Evolutionary conservation across 164 flowering plant species (phyloP).

Genomic region (Cinnamomum micranthum): DNA sequence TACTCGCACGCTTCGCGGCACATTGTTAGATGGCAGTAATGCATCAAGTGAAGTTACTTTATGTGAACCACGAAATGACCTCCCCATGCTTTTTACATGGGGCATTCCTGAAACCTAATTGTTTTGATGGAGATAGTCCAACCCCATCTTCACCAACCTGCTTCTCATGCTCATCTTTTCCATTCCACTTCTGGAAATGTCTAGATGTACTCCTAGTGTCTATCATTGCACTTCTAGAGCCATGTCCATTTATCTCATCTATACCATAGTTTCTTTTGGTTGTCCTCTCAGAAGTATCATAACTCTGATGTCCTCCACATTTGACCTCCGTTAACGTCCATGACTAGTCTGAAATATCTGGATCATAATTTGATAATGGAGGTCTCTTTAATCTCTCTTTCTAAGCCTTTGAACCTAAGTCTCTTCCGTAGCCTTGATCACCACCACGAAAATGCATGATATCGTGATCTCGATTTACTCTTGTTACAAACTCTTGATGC

Average conservation of each 20-base stretch:
- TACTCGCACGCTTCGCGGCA: background rate
- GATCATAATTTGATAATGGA: constrained; percentile 16
- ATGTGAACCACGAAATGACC: constrained; percentile 2
- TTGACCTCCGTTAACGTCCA: constrained; percentile 12
- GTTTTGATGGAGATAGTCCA: constrained; percentile 13
- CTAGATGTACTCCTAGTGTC: constrained; percentile 18
- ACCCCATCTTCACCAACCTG: constrained; percentile 15
- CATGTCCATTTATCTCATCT: constrained; percentile 20
- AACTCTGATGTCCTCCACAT: constrained; percentile 16
- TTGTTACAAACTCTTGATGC: constrained; percentile 17
- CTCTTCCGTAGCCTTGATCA: constrained; percentile 22
- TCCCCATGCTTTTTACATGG: constrained; percentile 12
- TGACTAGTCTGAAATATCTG: constrained; percentile 6
- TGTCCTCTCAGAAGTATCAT: constrained; percentile 18
- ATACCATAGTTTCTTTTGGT: constrained; percentile 13
- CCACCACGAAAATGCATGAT: constrained; percentile 10
- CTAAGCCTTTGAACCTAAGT: constrained; percentile 16
- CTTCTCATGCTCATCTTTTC: constrained; percentile 12
- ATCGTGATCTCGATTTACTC: constrained; percentile 13
- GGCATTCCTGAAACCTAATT: constrained; percentile 7
- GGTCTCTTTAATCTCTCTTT: constrained; percentile 17
- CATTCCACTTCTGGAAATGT: constrained; percentile 6
- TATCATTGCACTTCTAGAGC: constrained; percentile 11
- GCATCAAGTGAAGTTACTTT: constrained; percentile 4
- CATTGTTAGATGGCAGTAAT: constrained; percentile 5